Percentiles rank a stretch among this genome's conserved stretches.
These are phyloP conservation scores for Naganishia vishniacii DNA, from an alignment of 768 basidiomycete genomes.

Conservation along the genomic window DNA sequence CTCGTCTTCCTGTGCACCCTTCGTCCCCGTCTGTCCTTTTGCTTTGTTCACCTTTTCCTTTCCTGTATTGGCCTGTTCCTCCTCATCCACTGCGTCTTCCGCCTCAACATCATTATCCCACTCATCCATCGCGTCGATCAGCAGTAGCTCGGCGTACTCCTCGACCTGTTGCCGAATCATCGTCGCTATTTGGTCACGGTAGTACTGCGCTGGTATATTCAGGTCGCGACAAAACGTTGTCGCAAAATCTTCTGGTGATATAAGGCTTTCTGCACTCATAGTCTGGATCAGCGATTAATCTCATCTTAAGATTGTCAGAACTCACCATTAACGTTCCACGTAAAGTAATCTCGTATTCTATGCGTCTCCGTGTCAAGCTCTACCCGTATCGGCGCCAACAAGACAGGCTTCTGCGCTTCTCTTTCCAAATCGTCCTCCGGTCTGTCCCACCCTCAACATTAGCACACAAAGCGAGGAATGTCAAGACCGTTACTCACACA, in stretches of 20 bases:
- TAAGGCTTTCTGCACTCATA: constrained; percentile 56
- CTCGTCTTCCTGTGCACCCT: constrained; percentile 53
- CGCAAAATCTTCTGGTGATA: constrained; percentile 81
- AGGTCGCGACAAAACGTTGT: constrained; percentile 81
- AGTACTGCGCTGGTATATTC: constrained; percentile 62
- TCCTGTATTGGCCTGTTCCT: constrained; percentile 19
- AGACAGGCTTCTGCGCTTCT: constrained; percentile 57
- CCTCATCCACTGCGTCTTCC: constrained; percentile 20
- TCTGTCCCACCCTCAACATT: constrained; percentile 46
- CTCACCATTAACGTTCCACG: constrained; percentile 82
- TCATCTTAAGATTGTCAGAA: not conserved
- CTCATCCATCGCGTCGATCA: constrained; percentile 59
- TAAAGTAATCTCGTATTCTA: constrained; percentile 86
- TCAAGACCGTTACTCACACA: not conserved
- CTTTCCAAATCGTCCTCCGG: constrained; percentile 60
- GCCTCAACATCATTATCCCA: constrained; percentile 39
- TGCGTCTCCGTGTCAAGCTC: constrained; percentile 90
- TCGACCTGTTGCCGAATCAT: constrained; percentile 88
- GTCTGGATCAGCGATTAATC: not conserved
- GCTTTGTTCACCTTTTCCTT: constrained; percentile 42
- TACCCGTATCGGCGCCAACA: constrained; percentile 84
- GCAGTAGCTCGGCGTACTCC: constrained; percentile 75
- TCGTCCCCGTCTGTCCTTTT: constrained; percentile 47
- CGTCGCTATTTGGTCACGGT: constrained; percentile 72
- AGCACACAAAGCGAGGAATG: not conserved